Conservation (phyloP, 225 moss, liverwort and hornwort genomes). For the Lunularia cruciata region DNA sequence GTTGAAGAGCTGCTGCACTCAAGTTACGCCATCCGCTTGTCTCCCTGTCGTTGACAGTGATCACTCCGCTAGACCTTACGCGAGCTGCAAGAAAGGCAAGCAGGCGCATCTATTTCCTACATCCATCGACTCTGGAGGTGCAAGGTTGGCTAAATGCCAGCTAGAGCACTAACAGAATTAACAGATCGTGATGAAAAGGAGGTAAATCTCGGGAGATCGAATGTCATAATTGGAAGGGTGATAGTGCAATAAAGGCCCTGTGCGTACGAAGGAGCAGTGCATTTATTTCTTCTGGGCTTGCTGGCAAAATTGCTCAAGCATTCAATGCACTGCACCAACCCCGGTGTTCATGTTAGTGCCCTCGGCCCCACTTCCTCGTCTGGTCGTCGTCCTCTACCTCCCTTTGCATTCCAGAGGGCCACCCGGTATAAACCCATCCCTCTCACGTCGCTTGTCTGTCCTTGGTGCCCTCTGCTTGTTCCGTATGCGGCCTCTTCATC, state of each 20-base stretch:
- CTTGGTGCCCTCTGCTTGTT: not conserved
- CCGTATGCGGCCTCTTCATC: not conserved
- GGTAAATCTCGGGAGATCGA: conserved; percentile 6
- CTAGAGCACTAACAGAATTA: not conserved
- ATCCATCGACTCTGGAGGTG: not conserved
- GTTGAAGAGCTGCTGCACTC: not conserved
- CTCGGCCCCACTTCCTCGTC: conserved; percentile 10
- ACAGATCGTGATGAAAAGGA: not conserved
- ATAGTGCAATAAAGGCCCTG: not conserved
- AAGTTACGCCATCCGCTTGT: not conserved
- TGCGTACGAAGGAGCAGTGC: conserved; percentile 5
- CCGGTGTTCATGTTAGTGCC: not conserved
- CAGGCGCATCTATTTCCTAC: not conserved
- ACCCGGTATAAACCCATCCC: not conserved
- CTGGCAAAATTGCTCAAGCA: conserved; percentile 9
- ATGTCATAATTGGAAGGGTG: conserved; percentile 1
- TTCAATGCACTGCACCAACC: conserved; percentile 9
- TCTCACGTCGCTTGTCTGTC: conserved; percentile 5
- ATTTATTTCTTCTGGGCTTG: conserved; percentile 2
- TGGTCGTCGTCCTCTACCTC: conserved; percentile 3
- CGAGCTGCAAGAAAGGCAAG: not conserved
- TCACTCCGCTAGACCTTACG: not conserved
- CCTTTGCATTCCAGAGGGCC: not conserved
- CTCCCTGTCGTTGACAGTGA: not conserved
- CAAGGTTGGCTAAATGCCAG: conserved; percentile 4